These are phyloP conservation scores for Fusarium xylarioides DNA, from an alignment of 2,329 filamentous ascomycete genomes.

Conservation along the genomic window DNA sequence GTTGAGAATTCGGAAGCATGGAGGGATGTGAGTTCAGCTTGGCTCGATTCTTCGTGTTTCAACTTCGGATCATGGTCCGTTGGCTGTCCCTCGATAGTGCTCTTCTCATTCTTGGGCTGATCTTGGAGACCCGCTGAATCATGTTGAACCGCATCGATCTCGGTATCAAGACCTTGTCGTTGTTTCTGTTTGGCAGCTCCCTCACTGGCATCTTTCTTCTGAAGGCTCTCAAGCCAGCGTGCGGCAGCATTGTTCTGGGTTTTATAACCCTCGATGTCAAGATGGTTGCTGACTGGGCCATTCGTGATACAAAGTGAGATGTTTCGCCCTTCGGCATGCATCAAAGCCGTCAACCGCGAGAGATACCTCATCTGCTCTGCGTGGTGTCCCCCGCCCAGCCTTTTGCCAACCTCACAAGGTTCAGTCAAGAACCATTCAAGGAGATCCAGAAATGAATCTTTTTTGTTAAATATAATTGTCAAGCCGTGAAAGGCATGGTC, in stretches of 20 bases:
- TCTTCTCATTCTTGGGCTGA: neutral
- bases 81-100: neutral
- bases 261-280: neutral
- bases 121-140: neutral
- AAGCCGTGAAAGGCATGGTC: neutral
- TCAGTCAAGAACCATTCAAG: neutral
- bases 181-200: neutral
- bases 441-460: fast-evolving
- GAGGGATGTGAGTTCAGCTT: neutral
- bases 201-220: neutral
- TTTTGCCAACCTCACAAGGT: neutral
- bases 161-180: neutral
- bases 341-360: neutral
- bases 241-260: neutral
- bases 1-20: neutral
- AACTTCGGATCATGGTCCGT: neutral
- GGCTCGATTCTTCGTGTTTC: neutral
- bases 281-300: fast-evolving
- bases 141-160: neutral
- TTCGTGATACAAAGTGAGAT: neutral
- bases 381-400: neutral
- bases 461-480: fast-evolving
- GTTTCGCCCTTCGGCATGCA: neutral
- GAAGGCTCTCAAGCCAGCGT: neutral
- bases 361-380: neutral